Evolutionary conservation across 495 filamentous ascomycete genomes (phyloP), one percentile per base, ranked within the genome.

Genomic region (Aspergillus carlsbadensis): DNA sequence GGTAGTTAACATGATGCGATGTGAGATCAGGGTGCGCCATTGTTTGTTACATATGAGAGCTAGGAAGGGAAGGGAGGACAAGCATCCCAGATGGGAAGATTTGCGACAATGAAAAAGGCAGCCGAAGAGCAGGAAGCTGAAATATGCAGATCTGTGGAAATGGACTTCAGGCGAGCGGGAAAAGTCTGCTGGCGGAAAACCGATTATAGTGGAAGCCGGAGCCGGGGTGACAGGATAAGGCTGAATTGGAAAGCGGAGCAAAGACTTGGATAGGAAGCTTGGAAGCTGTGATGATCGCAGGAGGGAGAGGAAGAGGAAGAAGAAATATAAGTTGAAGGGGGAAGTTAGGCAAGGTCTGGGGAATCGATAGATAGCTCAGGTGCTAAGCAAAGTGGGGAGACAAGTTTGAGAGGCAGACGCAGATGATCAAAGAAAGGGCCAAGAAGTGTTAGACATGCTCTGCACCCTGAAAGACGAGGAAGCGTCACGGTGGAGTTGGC

Each of bases 1-100:
- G 81, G 81, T 93, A 98, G 82, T 98, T 98, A 78, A 98, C 84
- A 77, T 93, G 88, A 79, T 97, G 85, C 58, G 91, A 93, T 72
- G 90, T 88, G 66, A 98, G 82, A 64, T 77, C 69, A 52, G 69
- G 73, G 57, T 71, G 72, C 67, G 72, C 68, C 78, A 81, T 81
- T 66, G 71, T 75, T 73, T 75, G 79, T 67, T 71, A 77, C 73
- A 62, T 75, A 66, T 68, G 67, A 70, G 56, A 58, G 47, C 44
- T 67, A 66, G 59, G 58, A 71, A 65, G 66, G 69, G 56, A 56
- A 58, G 47, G 33, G 49, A 53, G 64, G 64, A 70, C 65, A 61
- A 67, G 65, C 72, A 72, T 75, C 71, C 70, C 69, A 75, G 64
- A 64, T 59, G 56, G 43, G 56, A 59, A 59, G 65, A 34, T 49